phyloP scores from a whole-genome alignment of 257 asterid genomes.

The Jacaranda mimosifolia region DNA sequence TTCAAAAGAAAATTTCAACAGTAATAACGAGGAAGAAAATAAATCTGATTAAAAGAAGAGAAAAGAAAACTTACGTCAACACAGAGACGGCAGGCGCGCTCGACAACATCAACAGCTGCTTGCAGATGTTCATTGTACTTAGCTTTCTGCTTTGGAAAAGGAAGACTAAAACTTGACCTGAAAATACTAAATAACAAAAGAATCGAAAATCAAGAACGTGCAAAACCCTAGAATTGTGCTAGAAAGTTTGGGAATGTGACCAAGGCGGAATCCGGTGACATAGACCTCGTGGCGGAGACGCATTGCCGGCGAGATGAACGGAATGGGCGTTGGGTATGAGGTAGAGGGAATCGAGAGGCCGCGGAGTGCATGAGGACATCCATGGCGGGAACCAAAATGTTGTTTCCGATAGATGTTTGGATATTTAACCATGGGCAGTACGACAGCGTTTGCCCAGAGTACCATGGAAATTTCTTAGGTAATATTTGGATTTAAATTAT shows the following conservation, averaged over 20 bases:
- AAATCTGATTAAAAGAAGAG: background rate
- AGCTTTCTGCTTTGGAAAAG: constrained; percentile 65
- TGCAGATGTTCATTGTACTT: constrained; percentile 73
- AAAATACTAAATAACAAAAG: constrained; percentile 24
- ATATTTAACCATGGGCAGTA: background rate
- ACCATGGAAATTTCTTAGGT: background rate
- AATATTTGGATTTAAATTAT: too few relatives aligned
- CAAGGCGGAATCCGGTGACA: background rate
- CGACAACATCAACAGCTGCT: constrained; percentile 83
- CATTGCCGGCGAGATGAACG: constrained; percentile 55
- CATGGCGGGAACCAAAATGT: constrained; percentile 65
- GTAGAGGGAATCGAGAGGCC: constrained; percentile 50
- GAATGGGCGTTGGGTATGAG: constrained; percentile 44
- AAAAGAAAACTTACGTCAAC: constrained; percentile 62
- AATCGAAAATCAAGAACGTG: background rate
- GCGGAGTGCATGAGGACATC: constrained; percentile 65
- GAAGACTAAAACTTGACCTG: constrained; percentile 72
- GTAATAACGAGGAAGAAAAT: background rate
- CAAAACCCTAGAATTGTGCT: constrained; percentile 40
- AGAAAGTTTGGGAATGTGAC: background rate
- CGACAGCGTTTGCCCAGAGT: constrained; percentile 28
- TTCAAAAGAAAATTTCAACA: constrained; percentile 30
- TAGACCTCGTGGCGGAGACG: constrained; percentile 63
- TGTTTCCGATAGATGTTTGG: constrained; percentile 23
- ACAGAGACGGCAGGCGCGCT: constrained; percentile 91